phyloP scores from a whole-genome alignment of 306 rosid genomes.

The Prunus salicina region DNA sequence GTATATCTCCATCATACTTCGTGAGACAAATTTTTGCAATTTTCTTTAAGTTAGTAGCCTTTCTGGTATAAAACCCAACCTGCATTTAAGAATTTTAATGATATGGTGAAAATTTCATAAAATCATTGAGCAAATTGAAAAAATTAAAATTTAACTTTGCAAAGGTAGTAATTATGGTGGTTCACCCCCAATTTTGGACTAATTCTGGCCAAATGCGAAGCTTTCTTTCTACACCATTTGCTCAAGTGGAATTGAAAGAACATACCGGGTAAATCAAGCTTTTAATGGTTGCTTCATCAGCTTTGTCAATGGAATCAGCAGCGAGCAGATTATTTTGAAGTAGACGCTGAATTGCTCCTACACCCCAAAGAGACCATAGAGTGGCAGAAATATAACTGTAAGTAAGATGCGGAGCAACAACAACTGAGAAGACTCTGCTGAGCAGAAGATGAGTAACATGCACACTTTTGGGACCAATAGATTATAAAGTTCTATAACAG shows the following conservation, averaged over 20 bases:
- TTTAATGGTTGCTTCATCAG: conserved; percentile 75
- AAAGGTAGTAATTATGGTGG: not conserved
- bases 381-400: conserved; percentile 23
- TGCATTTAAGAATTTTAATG: conserved; percentile 17
- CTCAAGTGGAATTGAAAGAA: conserved; percentile 13
- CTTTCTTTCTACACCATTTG: not conserved
- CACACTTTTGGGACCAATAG: not conserved
- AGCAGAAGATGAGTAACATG: not conserved
- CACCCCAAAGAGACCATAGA: conserved; percentile 31
- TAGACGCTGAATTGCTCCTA: conserved; percentile 87
- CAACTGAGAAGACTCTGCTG: not conserved
- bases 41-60: conserved; percentile 82
- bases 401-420: conserved; percentile 8
- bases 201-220: conserved; percentile 2
- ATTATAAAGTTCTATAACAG: not conserved
- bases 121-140: conserved; percentile 7
- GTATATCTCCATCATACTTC: conserved; percentile 86
- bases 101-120: conserved; percentile 7
- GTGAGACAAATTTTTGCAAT: conserved; percentile 76
- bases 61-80: conserved; percentile 94
- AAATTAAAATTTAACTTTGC: conserved; percentile 8
- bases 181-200: not conserved
- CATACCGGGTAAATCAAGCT: conserved; percentile 85
- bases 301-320: conserved; percentile 70
- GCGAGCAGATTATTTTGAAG: conserved; percentile 63